Base-by-base conservation (phyloP, 1,284 basidiomycete genomes). In the Heterobasidion irregulare region DNA sequence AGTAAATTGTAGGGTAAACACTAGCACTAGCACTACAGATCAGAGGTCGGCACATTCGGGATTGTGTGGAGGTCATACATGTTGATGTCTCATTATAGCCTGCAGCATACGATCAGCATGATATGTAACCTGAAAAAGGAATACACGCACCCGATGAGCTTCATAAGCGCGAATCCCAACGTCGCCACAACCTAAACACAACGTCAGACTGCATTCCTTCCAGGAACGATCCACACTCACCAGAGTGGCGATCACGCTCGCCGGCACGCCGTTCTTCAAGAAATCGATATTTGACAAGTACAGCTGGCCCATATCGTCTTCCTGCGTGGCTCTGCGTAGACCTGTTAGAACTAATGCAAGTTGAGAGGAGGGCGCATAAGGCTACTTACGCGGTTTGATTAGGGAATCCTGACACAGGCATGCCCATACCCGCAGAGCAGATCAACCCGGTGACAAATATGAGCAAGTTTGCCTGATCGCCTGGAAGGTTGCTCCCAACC, bases 391-490 rank as follows among this genome's bases (percentile, higher is more conserved):
- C 93, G 54, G 92, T 94, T 73, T 95, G 92, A 70, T 98, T 98
- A 0, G 95, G 96, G 76, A 99, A 98, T 6, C 96, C 96, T 57
- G 91, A 94, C 38, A 98, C 94, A 3, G 95, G 95, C 78, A 99
- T 89, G 6, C 95, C 97, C 96, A 99, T 99, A 1, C 96, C 97
- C 2, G 93, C 81, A 34, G 92, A 95, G 64, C 95, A 98, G 56
- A 97, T 90, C 59, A 99, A 75, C 2, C 85, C 93, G 8, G 94
- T 98, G 50, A 92, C 82, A 74, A 97, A 95, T 64, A 97, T 91
- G 59, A 98, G 79, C 8, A 97, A 72, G 64, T 93, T 84, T 57
- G 82, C 76, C 61, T 88, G 89, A 55, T 77, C 64, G 2, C 76
- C 84, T 2, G 83, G 78, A 54, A 98, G 75, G 48, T 81, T 88